These are phyloP conservation scores for Parmelia sp. DNA, from an alignment of 495 filamentous ascomycete genomes.

Conservation along the genomic window DNA sequence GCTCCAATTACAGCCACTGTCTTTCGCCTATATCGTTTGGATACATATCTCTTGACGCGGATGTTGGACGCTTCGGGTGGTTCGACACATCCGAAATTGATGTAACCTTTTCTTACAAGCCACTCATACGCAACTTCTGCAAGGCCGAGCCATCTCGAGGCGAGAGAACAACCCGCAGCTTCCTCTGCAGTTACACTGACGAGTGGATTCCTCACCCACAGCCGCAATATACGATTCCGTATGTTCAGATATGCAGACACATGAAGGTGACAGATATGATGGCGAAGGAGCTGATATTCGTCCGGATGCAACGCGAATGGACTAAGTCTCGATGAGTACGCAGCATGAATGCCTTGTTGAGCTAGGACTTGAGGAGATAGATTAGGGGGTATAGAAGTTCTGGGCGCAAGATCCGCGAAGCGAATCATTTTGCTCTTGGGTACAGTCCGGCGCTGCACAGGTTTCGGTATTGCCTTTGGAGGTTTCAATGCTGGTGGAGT, in stretches of 20 bases:
- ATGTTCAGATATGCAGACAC: constrained; percentile 97
- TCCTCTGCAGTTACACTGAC: constrained; percentile 81
- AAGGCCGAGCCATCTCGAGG: constrained; percentile 82
- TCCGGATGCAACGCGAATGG: constrained; percentile 82
- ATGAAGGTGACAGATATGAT: constrained; percentile 78
- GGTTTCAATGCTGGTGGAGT: constrained; percentile 17
- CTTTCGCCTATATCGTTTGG: constrained; percentile 44
- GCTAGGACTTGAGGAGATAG: constrained; percentile 69
- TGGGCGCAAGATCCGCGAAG: constrained; percentile 52
- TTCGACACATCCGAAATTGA: constrained; percentile 92
- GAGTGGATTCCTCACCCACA: constrained; percentile 88
- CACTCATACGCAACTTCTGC: constrained; percentile 88
- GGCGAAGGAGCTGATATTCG: constrained; percentile 72
- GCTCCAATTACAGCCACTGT: constrained; percentile 88
- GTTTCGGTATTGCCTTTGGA: constrained; percentile 6
- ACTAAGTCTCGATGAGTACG: constrained; percentile 81
- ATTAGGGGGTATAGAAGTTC: constrained; percentile 73
- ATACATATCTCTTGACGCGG: constrained; percentile 26
- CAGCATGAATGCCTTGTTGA: constrained; percentile 78
- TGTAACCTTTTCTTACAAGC: constrained; percentile 84
- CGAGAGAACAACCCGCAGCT: constrained; percentile 85
- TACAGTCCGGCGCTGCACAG: constrained; percentile 6
- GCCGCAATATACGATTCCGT: constrained; percentile 83
- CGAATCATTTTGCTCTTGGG: constrained; percentile 18
- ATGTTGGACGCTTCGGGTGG: constrained; percentile 42